Evolutionary conservation across 2,329 filamentous ascomycete species (phyloP), one percentile per base, ranked within the genome.

Genomic region (Scedosporium minutisporum): DNA sequence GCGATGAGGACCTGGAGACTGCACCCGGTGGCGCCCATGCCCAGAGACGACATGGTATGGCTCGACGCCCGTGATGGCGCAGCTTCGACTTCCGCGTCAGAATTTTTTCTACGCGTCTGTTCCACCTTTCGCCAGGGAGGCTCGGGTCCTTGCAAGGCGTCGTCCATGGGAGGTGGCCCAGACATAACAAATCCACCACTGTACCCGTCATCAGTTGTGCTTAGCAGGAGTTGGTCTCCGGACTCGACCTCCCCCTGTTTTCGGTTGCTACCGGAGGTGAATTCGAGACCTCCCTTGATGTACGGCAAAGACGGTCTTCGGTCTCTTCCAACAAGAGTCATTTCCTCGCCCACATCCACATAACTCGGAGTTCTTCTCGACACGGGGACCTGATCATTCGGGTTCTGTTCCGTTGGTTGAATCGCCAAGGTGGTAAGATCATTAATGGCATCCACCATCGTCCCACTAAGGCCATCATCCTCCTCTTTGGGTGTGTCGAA

Each of bases 1-100:
- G 92, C 92, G 42, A 96, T 85, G 23, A 96, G 78, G 2, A 96
- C 85, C 18, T 82, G 80, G 66, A 91, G 77, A 44, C 61, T 63
- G 9, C 48, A 64, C 12, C 66, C 61, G 3, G 71, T 65, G 3
- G 67, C 66, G 4, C 67, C 68, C 10, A 55, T 27, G 14, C 23
- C 21, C 1, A 23, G 16, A 23, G 51, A 55, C 18, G 51, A 55
- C 21, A 14, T 21, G 12, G 23, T 25, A 10, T 55, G 12, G 18
- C 12, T 27, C 23, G 51, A 27, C 18, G 51, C 12, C 51, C 51
- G 12, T 55, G 21, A 23, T 12, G 23, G 51, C 12, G 51, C 18
- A 23, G 23, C 9, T 9, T 55, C 51, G 4, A 23, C 18, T 27
- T 55, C 51, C 21, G 12, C 23, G 18, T 14, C 12, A 12, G 21